Conservation (phyloP, 129 eudicot species). For the Pseudognaphalium luteoalbum region DNA sequence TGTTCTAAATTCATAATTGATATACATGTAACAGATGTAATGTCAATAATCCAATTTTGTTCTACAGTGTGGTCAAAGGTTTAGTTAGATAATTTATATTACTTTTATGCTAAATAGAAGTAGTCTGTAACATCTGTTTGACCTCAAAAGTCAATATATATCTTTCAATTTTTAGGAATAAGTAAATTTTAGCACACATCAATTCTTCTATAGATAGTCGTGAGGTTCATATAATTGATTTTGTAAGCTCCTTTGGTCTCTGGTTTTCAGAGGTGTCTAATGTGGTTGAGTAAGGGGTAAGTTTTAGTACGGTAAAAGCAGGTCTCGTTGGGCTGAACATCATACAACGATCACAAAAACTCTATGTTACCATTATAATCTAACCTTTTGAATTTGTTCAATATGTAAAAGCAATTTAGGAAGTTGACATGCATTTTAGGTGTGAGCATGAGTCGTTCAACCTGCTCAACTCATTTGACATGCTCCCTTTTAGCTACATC, state of each 20-base stretch:
- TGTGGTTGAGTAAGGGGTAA: neutral
- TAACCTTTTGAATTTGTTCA: neutral
- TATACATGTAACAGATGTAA: slow-evolving; percentile 1
- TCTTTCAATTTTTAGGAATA: neutral
- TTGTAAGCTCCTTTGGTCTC: neutral
- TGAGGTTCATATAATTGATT: neutral
- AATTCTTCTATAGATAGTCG: neutral
- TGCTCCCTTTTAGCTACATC: neutral
- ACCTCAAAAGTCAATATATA: neutral
- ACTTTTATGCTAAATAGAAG: neutral
- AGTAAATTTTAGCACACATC: neutral
- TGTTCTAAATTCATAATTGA: neutral
- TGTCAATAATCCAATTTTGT: neutral
- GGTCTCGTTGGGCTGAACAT: neutral
- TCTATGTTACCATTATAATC: neutral
- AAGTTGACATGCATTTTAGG: neutral
- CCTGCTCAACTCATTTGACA: neutral
- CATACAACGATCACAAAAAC: neutral
- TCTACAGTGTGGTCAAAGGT: neutral
- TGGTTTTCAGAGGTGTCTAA: neutral
- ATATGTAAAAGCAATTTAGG: neutral
- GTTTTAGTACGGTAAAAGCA: neutral
- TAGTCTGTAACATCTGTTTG: neutral
- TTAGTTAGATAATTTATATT: neutral
- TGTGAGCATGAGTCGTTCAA: neutral